Evolutionary conservation across 1,284 basidiomycete genomes (phyloP).

Genomic region (Rhodotorula mucilaginosa): DNA sequence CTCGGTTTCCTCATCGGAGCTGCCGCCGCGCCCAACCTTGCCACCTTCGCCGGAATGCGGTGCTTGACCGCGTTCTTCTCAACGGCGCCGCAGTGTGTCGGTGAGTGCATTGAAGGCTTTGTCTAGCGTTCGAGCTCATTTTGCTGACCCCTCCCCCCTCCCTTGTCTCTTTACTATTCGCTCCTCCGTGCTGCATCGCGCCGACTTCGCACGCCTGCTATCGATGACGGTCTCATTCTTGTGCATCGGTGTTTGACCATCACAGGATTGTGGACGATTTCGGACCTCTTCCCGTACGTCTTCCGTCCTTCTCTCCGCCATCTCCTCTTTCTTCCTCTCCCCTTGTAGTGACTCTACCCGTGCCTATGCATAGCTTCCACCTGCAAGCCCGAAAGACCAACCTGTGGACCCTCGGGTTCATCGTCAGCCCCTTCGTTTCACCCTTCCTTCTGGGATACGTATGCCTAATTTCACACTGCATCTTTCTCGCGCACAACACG

Average conservation of each 20-base stretch:
- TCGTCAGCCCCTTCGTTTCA: slow-evolving; percentile 54
- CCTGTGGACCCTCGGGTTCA: slow-evolving; percentile 70
- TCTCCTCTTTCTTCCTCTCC: not conserved
- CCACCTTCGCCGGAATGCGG: slow-evolving; percentile 60
- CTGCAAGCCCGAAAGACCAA: slow-evolving; percentile 72
- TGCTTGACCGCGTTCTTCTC: slow-evolving; percentile 68
- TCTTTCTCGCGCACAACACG: not conserved
- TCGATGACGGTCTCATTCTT: too few relatives aligned
- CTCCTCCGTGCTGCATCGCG: too few relatives aligned
- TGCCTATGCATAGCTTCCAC: slow-evolving; percentile 53
- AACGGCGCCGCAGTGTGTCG: slow-evolving; percentile 50
- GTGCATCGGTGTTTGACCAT: too few relatives aligned
- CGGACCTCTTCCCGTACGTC: slow-evolving; percentile 62
- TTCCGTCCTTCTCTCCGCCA: not conserved
- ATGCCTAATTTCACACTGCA: too few relatives aligned
- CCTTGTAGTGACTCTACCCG: not conserved
- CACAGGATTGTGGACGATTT: slow-evolving; percentile 10
- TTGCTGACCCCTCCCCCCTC: too few relatives aligned
- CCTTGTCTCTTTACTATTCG: too few relatives aligned
- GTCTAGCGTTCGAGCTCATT: not conserved
- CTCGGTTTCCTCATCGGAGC: slow-evolving; percentile 50
- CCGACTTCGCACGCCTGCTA: too few relatives aligned
- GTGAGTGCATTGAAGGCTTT: not conserved
- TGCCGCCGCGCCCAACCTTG: slow-evolving; percentile 59
- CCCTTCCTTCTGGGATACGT: slow-evolving; percentile 11